Conservation (phyloP, 2,329 filamentous ascomycete genomes). For the Neofusicoccum laricinum region DNA sequence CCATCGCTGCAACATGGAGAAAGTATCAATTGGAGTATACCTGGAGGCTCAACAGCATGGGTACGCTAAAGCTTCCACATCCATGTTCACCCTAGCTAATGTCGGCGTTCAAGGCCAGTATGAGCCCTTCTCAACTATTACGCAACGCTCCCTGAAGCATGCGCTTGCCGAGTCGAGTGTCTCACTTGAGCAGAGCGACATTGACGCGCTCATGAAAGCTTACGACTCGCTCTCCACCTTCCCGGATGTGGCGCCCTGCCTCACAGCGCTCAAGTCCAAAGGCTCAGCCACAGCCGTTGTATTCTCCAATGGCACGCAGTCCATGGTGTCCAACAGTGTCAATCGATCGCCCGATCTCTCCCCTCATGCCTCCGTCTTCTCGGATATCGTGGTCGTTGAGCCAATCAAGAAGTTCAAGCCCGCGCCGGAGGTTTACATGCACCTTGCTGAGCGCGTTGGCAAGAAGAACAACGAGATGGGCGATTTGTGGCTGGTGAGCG, state of each 20-base stretch:
- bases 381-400: conserved; percentile 59
- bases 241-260: conserved; percentile 57
- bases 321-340: conserved; percentile 63
- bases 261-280: conserved; percentile 47
- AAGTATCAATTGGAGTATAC: conserved; percentile 74
- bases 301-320: conserved; percentile 67
- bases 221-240: conserved; percentile 66
- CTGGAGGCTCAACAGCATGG: conserved; percentile 73
- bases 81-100: neutral
- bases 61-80: conserved; percentile 41
- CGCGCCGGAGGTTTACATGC: conserved; percentile 57
- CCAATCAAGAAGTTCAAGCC: conserved; percentile 63
- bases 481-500: conserved; percentile 66
- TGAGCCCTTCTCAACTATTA: conserved; percentile 62
- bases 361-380: conserved; percentile 31
- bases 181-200: conserved; percentile 43
- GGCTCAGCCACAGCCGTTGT: conserved; percentile 54
- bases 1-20: conserved; percentile 62
- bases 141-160: conserved; percentile 60
- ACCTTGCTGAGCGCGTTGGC: conserved; percentile 53
- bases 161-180: conserved; percentile 59
- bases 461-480: conserved; percentile 41
- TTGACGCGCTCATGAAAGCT: conserved; percentile 56
- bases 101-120: conserved; percentile 51
- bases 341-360: conserved; percentile 55